phyloP scores from a whole-genome alignment of 192 early-diverging fungal species.

The Gonapodya sp. region DNA sequence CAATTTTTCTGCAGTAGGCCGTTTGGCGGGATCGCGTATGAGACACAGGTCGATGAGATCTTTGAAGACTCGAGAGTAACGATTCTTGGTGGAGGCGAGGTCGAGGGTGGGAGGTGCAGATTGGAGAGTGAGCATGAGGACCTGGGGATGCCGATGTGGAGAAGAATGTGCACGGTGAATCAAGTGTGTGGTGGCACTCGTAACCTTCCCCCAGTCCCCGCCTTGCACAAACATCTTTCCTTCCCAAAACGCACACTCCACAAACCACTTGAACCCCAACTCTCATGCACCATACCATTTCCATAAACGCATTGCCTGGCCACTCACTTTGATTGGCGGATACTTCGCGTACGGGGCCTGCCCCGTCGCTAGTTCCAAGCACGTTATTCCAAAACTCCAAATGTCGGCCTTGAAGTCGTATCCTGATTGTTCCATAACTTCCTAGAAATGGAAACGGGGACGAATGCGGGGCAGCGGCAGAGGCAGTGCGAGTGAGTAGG shows the following conservation, averaged over 20 bases:
- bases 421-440: conserved; percentile 86
- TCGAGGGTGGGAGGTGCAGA: conserved; percentile 79
- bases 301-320: background rate
- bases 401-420: conserved; percentile 88
- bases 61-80: conserved; percentile 67
- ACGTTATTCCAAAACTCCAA: conserved; percentile 86
- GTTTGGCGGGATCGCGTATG: conserved; percentile 63
- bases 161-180: background rate
- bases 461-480: conserved; percentile 38
- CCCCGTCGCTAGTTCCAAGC: conserved; percentile 73
- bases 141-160: conserved; percentile 26
- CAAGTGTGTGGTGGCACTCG: too few relatives aligned
- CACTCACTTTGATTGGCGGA: conserved; percentile 66
- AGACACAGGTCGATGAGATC: conserved; percentile 81
- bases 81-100: conserved; percentile 59
- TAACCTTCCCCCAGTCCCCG: too few relatives aligned
- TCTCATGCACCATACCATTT: too few relatives aligned
- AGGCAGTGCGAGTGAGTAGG: too few relatives aligned
- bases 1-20: conserved; percentile 63
- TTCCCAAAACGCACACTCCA: too few relatives aligned
- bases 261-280: too few relatives aligned
- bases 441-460: too few relatives aligned
- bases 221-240: too few relatives aligned
- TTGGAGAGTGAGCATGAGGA: conserved; percentile 78
- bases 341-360: conserved; percentile 83